A percentile compares a stretch with the other conserved stretches of the same genome.
These are phyloP conservation scores for Dryadomyces quercus-mongolicae DNA, from an alignment of 2,329 filamentous ascomycete genomes.

Conservation along the genomic window DNA sequence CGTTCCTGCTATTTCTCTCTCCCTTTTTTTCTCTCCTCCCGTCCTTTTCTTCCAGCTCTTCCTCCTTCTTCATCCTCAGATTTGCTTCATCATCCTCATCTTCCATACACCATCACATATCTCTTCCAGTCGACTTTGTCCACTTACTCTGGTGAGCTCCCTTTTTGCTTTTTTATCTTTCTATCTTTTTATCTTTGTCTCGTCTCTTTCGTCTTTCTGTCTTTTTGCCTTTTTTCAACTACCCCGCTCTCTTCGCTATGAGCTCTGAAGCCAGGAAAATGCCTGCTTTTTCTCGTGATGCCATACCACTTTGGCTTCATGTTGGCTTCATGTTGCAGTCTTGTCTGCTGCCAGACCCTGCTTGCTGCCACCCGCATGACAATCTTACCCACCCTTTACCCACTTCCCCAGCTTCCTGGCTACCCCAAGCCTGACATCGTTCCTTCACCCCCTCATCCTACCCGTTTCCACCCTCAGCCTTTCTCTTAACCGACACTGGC, in stretches of 20 bases:
- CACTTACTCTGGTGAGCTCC: not conserved
- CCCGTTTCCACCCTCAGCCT: not conserved
- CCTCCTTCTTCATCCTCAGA: not conserved
- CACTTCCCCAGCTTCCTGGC: not conserved
- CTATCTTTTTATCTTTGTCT: not conserved
- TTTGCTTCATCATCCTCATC: not conserved
- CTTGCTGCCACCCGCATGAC: not conserved
- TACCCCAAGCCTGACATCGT: not conserved
- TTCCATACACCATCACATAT: not conserved
- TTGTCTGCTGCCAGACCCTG: not conserved
- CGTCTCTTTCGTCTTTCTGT: not conserved
- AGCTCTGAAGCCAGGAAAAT: not conserved
- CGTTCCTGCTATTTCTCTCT: not conserved
- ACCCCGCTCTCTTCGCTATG: not conserved
- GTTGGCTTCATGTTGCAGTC: not conserved
- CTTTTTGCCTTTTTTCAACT: not conserved
- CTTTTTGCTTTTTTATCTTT: not conserved
- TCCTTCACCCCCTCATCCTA: not conserved
- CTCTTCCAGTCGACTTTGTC: not conserved
- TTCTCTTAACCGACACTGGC: conserved; percentile 3
- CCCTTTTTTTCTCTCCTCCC: conserved; percentile 1
- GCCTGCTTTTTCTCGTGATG: not conserved
- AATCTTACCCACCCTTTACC: conserved; percentile 1
- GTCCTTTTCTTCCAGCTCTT: conserved; percentile 1
- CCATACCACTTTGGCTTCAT: not conserved